Percentiles rank a stretch among this genome's conserved stretches.
Conservation (phyloP, 306 rosid genomes). For the Arachis hypogaea region DNA sequence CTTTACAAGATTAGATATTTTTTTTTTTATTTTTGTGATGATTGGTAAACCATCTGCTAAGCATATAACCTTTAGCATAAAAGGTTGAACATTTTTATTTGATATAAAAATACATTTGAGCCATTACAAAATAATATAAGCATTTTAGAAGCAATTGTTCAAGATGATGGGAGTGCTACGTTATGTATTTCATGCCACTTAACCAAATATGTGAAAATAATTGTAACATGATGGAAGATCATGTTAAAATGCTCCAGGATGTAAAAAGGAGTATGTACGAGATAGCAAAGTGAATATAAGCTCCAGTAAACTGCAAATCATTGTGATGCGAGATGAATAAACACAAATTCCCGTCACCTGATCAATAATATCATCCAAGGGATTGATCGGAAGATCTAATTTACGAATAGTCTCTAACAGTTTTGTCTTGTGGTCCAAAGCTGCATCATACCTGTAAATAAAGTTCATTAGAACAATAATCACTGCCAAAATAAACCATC, state of each 20-base stretch:
- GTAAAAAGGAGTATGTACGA: not conserved
- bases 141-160: too few species aligned
- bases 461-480: slow-evolving; percentile 20
- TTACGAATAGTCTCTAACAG: slow-evolving; percentile 75
- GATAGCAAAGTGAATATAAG: not conserved
- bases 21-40: too few species aligned
- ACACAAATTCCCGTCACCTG: slow-evolving; percentile 60
- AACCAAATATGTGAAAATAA: too few species aligned
- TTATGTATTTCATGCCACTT: too few species aligned
- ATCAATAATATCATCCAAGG: slow-evolving; percentile 93
- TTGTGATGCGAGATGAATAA: slow-evolving; percentile 15
- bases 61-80: too few species aligned
- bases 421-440: slow-evolving; percentile 76
- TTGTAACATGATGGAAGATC: not conserved
- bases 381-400: slow-evolving; percentile 93
- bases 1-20: too few species aligned
- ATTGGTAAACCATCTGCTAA: too few species aligned
- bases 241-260: not conserved
- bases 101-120: too few species aligned
- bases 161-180: too few species aligned
- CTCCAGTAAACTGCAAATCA: not conserved
- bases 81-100: too few species aligned
- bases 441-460: slow-evolving; percentile 75
- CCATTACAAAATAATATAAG: too few species aligned
- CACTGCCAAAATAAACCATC: not conserved